Percentiles rank a stretch among this genome's conserved stretches.
Evolutionary conservation across 805 yeast genomes (phyloP).

Genomic region (Zygosaccharomyces rouxii): DNA sequence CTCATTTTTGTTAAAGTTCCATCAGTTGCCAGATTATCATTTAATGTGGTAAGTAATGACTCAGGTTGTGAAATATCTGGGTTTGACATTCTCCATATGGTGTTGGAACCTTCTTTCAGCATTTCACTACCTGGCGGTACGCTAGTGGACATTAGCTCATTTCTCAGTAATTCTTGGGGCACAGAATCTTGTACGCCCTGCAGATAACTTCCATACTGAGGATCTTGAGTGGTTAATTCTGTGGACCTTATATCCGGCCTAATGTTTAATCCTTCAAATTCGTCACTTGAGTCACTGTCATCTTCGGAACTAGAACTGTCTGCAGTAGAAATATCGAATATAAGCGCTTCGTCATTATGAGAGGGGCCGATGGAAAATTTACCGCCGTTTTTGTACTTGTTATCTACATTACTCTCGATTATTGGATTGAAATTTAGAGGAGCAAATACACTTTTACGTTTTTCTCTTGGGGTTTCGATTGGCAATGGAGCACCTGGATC

Average conservation of each 20-base stretch:
- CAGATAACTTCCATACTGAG: constrained; percentile 15
- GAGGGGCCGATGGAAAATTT: constrained; percentile 53
- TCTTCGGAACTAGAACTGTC: constrained; percentile 33
- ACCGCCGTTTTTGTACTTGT: constrained; percentile 86
- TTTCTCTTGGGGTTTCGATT: constrained; percentile 43
- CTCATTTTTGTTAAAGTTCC: constrained; percentile 1
- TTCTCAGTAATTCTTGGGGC: constrained; percentile 13
- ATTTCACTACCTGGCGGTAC: constrained; percentile 11
- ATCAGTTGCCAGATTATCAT: constrained; percentile 4
- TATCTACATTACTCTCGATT: constrained; percentile 70
- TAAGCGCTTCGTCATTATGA: constrained; percentile 31
- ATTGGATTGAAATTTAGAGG: constrained; percentile 80
- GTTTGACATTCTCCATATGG: constrained; percentile 29
- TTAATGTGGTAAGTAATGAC: constrained; percentile 10
- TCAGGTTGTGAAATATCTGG: constrained; percentile 18
- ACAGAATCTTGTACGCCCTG: constrained; percentile 17
- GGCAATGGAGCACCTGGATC: constrained; percentile 89
- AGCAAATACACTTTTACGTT: constrained; percentile 64
- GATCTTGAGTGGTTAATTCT: constrained; percentile 20
- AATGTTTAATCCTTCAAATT: constrained; percentile 21
- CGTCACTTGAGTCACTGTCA: constrained; percentile 29
- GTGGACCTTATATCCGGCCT: constrained; percentile 18
- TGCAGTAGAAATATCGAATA: constrained; percentile 31
- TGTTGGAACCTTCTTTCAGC: constrained; percentile 21
- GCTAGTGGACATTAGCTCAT: constrained; percentile 9